Percentiles rank a stretch among this genome's conserved stretches.
These are phyloP conservation scores for Pleodorina starrii DNA, from an alignment of 139 green algal genomes.

Conservation along the genomic window DNA sequence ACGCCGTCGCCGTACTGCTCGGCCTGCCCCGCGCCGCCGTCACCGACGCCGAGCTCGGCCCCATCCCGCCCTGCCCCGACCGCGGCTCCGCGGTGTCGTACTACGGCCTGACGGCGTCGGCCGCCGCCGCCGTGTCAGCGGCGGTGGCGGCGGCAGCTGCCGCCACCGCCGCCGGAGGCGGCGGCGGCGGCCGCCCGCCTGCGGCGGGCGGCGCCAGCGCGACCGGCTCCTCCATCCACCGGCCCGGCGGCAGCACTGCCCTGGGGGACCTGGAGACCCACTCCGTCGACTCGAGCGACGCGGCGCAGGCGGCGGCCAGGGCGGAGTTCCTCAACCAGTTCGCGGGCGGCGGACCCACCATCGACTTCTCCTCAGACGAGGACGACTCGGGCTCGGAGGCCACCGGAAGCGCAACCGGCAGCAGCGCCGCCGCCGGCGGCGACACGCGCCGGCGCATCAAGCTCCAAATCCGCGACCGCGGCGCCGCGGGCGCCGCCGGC, in stretches of 20 bases:
- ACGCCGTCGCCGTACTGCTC: background rate
- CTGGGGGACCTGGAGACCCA: constrained; percentile 10
- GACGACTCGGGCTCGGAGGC: constrained; percentile 14
- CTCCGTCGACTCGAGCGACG: constrained; percentile 23
- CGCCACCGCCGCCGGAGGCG: too few species aligned
- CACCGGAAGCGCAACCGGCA: background rate
- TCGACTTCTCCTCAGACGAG: constrained; percentile 5
- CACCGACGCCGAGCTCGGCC: constrained; percentile 2
- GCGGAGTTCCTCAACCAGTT: constrained; percentile 38
- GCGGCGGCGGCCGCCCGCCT: background rate
- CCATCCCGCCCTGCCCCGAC: background rate
- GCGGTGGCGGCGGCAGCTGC: background rate
- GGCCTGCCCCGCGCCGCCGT: background rate
- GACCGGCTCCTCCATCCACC: background rate
- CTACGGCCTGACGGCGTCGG: constrained; percentile 38
- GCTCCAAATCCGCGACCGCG: constrained; percentile 36
- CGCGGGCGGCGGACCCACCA: background rate
- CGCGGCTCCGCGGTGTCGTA: background rate
- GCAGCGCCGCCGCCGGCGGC: background rate
- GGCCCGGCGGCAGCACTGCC: constrained; percentile 7
- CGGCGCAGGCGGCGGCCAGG: constrained; percentile 17
- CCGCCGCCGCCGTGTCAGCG: background rate
- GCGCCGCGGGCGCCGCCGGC: background rate
- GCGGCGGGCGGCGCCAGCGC: background rate
- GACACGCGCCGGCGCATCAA: constrained; percentile 15